Base-by-base conservation (phyloP, 169 alveolate species). In the Eimeria necatrix region DNA sequence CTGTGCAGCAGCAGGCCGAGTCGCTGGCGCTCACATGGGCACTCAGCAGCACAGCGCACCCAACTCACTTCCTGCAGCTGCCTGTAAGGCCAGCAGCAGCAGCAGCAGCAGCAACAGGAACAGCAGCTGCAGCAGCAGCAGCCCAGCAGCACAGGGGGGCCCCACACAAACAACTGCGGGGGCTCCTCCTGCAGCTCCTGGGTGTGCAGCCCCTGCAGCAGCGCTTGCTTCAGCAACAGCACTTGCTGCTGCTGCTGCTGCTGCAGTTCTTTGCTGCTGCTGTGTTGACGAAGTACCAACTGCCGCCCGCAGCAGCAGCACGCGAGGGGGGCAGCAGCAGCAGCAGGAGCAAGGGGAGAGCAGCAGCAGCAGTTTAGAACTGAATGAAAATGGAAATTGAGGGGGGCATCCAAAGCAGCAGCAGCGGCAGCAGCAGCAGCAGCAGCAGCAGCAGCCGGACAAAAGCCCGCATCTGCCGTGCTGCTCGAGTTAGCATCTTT, bases 211-310 rank as follows among this genome's bases (percentile, higher is more conserved):
- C 6, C 26, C 46, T 16, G 78, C 78, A 16, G 78, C 46, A 16
- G 78, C 78, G 20, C 26, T n/a, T 10, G 78, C 78, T 10, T 8
- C 26, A 6, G 78, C 78, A 16, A n/a, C 78, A 16, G 84, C 53
- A 20, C 26, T 51, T 73, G 53, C 32, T 73, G 84, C 84, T 24
- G 84, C 84, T 73, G 84, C 53, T 32, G 84, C 84, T 73, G 84
- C 53, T 73, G 84, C 84, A 8, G 48, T 16, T 73, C 52, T 9
- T 68, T 56, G 14, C 64, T 56, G 64, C 64, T 56, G 64, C 64
- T 56, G 64, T 56, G 64, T 14, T 56, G 64, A 56, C 14, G 64
- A 8, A 9, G 64, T 56, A 9, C 20, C 64, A 9, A 14, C 64
- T 56, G 64, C 85, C 20, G 6, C 53, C 16, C 1, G 6, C n/a